Base-by-base conservation (phyloP, 768 basidiomycete genomes). In the Calocybe indica region DNA sequence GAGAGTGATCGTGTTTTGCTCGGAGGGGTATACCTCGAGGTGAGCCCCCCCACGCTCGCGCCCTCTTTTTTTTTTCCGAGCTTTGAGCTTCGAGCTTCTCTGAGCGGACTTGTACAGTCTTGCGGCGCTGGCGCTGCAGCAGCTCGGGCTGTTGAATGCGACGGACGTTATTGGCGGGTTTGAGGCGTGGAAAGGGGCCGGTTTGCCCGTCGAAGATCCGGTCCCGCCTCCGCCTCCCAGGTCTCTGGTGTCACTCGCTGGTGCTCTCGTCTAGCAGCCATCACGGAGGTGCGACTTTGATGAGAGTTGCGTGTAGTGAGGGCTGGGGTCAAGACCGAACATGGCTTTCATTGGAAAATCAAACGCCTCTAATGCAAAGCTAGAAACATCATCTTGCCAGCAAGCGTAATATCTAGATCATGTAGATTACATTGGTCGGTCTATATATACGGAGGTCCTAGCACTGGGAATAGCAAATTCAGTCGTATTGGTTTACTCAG, bases 91-190 rank as follows among this genome's bases (percentile, higher is more conserved):
- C 7, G 6, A 37, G 6, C 10, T 28, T 10, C 0, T 29, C 49
- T 35, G 12, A 42, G 35, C 39, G 14, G 30, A 12, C 13, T 29
- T 46, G 11, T 7, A 1, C 38, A 85, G 83, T 55, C 71, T 90
- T 34, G 88, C 88, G 1, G 87, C 87, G 0, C 72, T 77, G 43
- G 68, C 83, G 22, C 58, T 90, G 55, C 83, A 83, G 40, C 76
- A 87, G 41, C 56, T 91, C 5, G 88, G 88, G 1, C 59, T 89
- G 51, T 57, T 83, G 37, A 85, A 85, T 56, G 81, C 85, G 37
- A 89, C 88, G 0, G 88, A 90, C 64, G 76, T 90, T 14, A 72
- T 84, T 45, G 88, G 88, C 1, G 88, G 88, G 9, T 85, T 75
- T 61, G 69, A 74, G 13, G 85, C 82, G 0, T 90, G 88, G 88